These are phyloP conservation scores for Dendrocalamus latiflorus DNA, from an alignment of 202 grass and related monocot species.

Conservation along the genomic window DNA sequence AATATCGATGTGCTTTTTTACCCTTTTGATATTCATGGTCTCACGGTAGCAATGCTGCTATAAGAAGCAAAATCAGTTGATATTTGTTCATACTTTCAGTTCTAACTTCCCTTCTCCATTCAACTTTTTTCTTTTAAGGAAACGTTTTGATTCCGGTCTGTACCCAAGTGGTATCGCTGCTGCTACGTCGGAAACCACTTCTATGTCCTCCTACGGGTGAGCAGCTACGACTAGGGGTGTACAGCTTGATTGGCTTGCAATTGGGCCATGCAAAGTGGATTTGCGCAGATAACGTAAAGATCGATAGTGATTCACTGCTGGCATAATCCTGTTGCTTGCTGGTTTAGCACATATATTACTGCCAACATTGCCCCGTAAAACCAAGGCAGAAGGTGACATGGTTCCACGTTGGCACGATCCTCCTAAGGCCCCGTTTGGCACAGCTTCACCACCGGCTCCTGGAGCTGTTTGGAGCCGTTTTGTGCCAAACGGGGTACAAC, in stretches of 20 bases:
- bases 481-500: too few species aligned
- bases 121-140: not conserved
- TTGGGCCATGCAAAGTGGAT: not conserved
- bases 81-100: not conserved
- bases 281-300: not conserved
- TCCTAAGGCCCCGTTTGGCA: too few species aligned
- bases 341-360: too few species aligned
- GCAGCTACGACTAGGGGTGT: too few species aligned
- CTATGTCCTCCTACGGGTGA: too few species aligned
- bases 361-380: not conserved
- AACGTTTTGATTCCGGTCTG: not conserved
- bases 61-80: not conserved
- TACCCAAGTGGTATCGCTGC: not conserved
- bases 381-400: not conserved
- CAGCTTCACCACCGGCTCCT: too few species aligned
- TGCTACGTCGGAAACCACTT: not conserved
- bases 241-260: slow-evolving; percentile 2
- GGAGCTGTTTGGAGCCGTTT: too few species aligned
- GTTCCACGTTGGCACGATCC: too few species aligned
- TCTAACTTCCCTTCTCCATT: not conserved
- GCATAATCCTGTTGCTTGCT: too few species aligned
- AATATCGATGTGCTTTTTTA: not conserved
- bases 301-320: not conserved
- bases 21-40: not conserved
- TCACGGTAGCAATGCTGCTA: not conserved